phyloP scores from a whole-genome alignment of 2,329 filamentous ascomycete species.

The Albifimbria verrucaria region DNA sequence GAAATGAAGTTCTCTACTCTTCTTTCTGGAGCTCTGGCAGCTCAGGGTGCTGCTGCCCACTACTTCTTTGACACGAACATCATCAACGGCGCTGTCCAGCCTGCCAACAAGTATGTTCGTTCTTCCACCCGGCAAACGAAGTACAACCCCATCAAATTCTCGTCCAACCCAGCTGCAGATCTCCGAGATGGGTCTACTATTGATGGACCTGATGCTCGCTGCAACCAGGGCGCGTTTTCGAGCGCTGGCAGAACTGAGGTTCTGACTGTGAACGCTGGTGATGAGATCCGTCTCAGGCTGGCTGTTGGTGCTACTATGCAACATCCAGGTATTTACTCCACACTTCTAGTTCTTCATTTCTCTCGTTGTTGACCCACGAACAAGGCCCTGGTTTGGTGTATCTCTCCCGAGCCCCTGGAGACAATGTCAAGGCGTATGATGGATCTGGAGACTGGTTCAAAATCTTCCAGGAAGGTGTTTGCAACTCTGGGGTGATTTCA shows the following conservation, averaged over 20 bases:
- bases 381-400: not conserved
- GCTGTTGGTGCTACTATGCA: constrained; percentile 2
- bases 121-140: constrained; percentile 1
- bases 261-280: not conserved
- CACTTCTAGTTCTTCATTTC: not conserved
- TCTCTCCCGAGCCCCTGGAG: constrained; percentile 1
- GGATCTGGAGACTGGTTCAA: constrained; percentile 4
- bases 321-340: not conserved
- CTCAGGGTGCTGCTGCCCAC: constrained; percentile 1
- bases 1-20: constrained; percentile 2
- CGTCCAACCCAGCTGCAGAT: constrained; percentile 2
- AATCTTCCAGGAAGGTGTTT: constrained; percentile 3
- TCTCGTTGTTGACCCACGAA: not conserved
- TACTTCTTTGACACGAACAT: constrained; percentile 2
- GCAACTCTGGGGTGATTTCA: not conserved
- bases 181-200: not conserved
- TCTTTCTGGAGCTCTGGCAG: not conserved
- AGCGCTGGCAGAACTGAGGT: not conserved
- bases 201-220: not conserved
- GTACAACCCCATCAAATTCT: constrained; percentile 4
- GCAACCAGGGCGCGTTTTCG: constrained; percentile 2
- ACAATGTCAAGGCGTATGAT: constrained; percentile 2
- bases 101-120: not conserved
- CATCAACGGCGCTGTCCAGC: not conserved
- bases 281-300: not conserved